Evolutionary conservation across 2,329 filamentous ascomycete species (phyloP).

Genomic region (Curvularia lunata): DNA sequence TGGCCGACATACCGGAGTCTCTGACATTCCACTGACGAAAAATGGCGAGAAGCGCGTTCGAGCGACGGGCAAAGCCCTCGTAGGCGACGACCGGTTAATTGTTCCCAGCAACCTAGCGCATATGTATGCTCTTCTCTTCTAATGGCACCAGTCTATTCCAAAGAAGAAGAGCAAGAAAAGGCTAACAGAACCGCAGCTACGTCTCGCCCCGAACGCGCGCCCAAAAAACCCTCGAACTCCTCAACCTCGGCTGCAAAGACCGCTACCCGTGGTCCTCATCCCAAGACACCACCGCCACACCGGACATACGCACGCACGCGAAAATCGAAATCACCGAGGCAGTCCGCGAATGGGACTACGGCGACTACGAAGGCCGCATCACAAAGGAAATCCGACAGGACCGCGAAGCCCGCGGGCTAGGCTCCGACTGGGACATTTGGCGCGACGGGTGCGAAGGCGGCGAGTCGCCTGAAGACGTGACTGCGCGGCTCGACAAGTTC

Average conservation of each 20-base stretch:
- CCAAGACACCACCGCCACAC: slow-evolving; percentile 1
- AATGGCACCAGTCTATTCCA: not conserved
- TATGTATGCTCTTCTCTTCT: slow-evolving; percentile 64
- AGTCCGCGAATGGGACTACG: slow-evolving; percentile 68
- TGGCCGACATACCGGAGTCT: slow-evolving; percentile 76
- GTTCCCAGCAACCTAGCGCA: slow-evolving; percentile 81
- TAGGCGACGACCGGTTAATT: slow-evolving; percentile 84
- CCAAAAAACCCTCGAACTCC: slow-evolving; percentile 87
- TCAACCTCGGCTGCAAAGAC: slow-evolving; percentile 73
- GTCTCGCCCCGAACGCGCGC: slow-evolving; percentile 86
- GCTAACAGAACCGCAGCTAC: slow-evolving; percentile 59
- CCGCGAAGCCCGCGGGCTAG: slow-evolving; percentile 58
- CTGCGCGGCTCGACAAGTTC: slow-evolving; percentile 72
- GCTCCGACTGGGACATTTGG: slow-evolving; percentile 82
- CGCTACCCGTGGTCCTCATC: slow-evolving; percentile 70
- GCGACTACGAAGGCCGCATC: slow-evolving; percentile 65
- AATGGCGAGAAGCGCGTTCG: slow-evolving; percentile 67
- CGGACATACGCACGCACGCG: slow-evolving; percentile 47
- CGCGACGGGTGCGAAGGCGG: slow-evolving; percentile 81
- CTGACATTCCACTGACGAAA: slow-evolving; percentile 84
- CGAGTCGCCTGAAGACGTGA: slow-evolving; percentile 78
- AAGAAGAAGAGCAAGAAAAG: not conserved
- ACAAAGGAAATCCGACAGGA: slow-evolving; percentile 57
- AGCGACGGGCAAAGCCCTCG: slow-evolving; percentile 78
- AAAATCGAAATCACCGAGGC: slow-evolving; percentile 58